Conservation (phyloP, 1,139 yeast genomes). For the Candida sanyaensis region DNA sequence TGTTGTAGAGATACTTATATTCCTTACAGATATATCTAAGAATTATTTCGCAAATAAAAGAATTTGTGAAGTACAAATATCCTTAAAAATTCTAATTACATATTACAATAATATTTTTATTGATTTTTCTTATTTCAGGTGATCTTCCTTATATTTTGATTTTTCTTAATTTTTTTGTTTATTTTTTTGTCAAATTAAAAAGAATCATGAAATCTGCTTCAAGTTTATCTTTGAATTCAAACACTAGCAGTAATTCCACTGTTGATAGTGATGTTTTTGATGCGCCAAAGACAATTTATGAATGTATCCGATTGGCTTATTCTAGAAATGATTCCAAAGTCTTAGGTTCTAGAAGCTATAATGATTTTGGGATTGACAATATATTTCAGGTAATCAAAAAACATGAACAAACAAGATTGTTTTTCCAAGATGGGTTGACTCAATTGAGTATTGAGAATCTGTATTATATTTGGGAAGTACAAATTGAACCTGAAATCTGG, state of each 20-base stretch:
- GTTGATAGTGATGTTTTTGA: conserved; percentile 8
- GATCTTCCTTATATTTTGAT: neutral
- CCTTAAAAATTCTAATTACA: neutral
- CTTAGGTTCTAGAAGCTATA: conserved; percentile 13
- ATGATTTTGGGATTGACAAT: conserved; percentile 6
- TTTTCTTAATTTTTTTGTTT: neutral
- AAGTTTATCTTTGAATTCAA: conserved; percentile 13
- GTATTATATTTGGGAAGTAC: conserved; percentile 23
- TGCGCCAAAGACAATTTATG: conserved; percentile 26
- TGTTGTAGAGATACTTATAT: neutral
- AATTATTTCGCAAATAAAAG: neutral
- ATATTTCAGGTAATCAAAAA: conserved; percentile 5
- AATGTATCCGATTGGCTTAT: conserved; percentile 33
- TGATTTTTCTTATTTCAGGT: neutral
- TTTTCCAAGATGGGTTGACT: conserved; percentile 11
- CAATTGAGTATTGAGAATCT: conserved; percentile 10
- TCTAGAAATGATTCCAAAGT: conserved; percentile 19
- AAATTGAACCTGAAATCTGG: conserved; percentile 5
- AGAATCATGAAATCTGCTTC: conserved; percentile 13
- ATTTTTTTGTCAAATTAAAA: too few relatives aligned
- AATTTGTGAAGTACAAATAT: neutral
- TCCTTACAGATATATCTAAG: neutral
- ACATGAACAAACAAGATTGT: conserved; percentile 4
- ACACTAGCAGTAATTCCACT: conserved; percentile 13
- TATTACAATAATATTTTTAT: neutral